Base-by-base conservation (phyloP, 306 rosid species). In the Corylus heterophylla region DNA sequence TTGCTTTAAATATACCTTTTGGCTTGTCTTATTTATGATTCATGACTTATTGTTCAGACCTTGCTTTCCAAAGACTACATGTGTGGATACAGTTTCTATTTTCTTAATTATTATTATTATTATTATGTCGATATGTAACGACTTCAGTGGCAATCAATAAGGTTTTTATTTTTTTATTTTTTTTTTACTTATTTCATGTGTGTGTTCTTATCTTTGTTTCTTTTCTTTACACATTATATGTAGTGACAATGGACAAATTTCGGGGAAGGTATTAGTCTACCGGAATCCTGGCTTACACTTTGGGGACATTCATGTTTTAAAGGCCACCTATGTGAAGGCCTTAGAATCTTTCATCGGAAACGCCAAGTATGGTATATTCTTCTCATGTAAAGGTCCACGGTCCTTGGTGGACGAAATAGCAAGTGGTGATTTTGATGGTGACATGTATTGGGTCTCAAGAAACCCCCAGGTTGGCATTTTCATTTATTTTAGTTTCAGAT, bases 361-460 rank as follows among this genome's bases (percentile, higher is more conserved):
- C 70, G 85, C 91, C 3, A 91, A 88, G 68, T 92, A 86, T 80
- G 97, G 82, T 39, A 94, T 94, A 82, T 90, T 94, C 86, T 94
- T 94, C 80, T 86, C 97, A 6, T 29, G 86, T 61, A 93, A 88
- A 25, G 98, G 98, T 59, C 89, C 89, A 59, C 94, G 97, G 58
- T 89, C 96, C 8, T 61, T 90, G 54, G 97, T 90, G 47, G 94
- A 94, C 84, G 97, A 94, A 84, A 94, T 94, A 22, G 97, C 78
- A 11, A 88, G 92, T n/a, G 97, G 94, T 63, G 97, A 94, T 83
- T 92, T 85, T 89, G 98, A 94, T 73, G 98, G 98, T 67, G 98
- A 94, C 81, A 73, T 81, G 82, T 94, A 87, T 74, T 94, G 94
- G 96, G 84, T 94, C 76, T 94, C 97, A 47, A 85, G 82, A 55